These are phyloP conservation scores for Verticillium dahliae DNA, from an alignment of 2,329 filamentous ascomycete genomes.

Conservation along the genomic window DNA sequence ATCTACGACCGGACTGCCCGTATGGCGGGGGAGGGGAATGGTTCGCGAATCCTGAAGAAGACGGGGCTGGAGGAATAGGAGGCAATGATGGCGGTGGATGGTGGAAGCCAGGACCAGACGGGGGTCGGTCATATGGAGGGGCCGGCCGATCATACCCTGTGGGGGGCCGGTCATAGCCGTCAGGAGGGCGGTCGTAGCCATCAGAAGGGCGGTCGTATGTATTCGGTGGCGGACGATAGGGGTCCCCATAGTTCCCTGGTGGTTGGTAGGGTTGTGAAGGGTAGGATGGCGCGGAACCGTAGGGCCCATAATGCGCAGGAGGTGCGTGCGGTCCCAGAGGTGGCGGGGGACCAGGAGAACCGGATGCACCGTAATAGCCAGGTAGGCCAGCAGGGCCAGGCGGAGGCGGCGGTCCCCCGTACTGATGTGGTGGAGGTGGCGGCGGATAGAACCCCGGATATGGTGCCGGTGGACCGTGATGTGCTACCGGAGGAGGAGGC, in stretches of 20 bases:
- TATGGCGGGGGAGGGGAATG: background rate
- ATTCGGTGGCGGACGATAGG: background rate
- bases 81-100: constrained; percentile 6
- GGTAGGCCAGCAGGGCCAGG: background rate
- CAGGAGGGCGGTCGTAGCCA: background rate
- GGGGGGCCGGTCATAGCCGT: background rate
- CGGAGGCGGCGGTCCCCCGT: background rate
- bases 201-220: background rate
- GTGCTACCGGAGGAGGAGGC: constrained; percentile 3
- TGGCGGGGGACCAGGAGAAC: constrained; percentile 2
- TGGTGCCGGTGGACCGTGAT: constrained; percentile 1
- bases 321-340: constrained; percentile 1
- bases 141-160: background rate
- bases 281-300: background rate
- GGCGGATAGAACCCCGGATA: background rate
- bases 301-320: constrained; percentile 12
- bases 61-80: background rate
- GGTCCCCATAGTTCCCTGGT: background rate
- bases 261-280: background rate
- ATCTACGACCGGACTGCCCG: background rate
- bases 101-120: constrained; percentile 10
- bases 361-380: background rate
- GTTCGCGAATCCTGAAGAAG: background rate
- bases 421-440: background rate
- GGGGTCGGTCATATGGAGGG: constrained; percentile 7